Evolutionary conservation across 1,284 basidiomycete genomes (phyloP), one percentile per base, ranked within the genome.

Genomic region (Austroboletus niveus): DNA sequence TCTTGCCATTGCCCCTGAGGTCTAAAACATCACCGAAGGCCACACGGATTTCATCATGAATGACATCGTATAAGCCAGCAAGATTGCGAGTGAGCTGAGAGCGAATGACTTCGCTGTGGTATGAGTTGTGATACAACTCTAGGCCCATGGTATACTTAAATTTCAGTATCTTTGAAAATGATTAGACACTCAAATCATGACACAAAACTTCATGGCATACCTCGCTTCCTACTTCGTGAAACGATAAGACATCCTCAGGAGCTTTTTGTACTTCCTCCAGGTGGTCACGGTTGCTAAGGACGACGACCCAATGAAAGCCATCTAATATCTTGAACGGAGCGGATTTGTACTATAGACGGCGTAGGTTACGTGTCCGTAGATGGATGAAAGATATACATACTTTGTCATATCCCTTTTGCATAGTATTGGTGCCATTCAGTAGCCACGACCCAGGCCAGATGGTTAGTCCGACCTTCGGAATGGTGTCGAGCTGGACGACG

Each of bases 181-280:
- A 10, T 10, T 14, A 10, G 24, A 27, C 40, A 6, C 4, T 11
- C 22, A 41, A 12, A 24, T 20, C 17, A 9, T 17, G 14, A 39
- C n/a, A 39, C 14, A 39, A 39, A 39, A 20, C 8, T 7, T 39
- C 5, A 12, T 9, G 10, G 7, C 61, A 38, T 42, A 76, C 75
- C 10, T 75, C 72, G 8, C 60, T 54, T 5, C 58, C 34, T 0
- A 67, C 73, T 5, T 68, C 69, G 0, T 50, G 17, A 29, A 71
- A 64, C 2, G 72, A 76, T 5, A 79, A 44, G 1, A 65, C 57
- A 12, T 75, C 70, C 22, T 75, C 73, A 0, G 66, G 63, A 4
- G 72, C 71, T 20, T 64, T 71, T 5, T 67, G 61, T 9, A 79
- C 22, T 27, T 81, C 77, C 2, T 78, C 72, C 12, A 76, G 58